Conservation (phyloP, 176 grass and related monocot species). For the Hordeum marinum region DNA sequence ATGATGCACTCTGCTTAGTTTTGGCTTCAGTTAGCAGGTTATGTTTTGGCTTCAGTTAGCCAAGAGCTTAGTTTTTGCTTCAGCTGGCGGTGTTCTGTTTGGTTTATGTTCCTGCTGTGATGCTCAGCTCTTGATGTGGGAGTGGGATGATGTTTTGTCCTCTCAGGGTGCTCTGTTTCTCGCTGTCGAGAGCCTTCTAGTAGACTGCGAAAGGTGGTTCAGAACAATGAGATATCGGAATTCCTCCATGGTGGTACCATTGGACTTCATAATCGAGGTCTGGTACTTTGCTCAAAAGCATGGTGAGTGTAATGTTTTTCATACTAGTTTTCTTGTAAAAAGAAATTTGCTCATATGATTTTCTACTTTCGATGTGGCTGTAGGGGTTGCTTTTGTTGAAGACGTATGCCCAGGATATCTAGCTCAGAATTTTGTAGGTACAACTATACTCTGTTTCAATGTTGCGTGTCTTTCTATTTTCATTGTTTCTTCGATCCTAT, state of each 20-base stretch:
- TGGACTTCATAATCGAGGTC: constrained; percentile 35
- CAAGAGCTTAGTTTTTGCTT: too few relatives aligned
- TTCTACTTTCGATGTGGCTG: constrained; percentile 14
- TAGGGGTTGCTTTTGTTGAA: constrained; percentile 49
- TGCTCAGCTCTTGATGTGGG: neutral
- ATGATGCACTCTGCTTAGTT: neutral
- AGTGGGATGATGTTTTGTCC: neutral
- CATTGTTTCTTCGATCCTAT: neutral
- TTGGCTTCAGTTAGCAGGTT: neutral
- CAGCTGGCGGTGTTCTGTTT: too few relatives aligned
- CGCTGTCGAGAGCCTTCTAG: constrained; percentile 49
- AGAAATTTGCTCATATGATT: neutral
- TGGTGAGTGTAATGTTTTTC: neutral
- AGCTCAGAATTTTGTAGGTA: constrained; percentile 75
- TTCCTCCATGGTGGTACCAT: neutral
- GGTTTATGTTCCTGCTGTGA: neutral
- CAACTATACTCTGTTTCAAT: constrained; percentile 4
- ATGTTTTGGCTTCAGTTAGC: too few relatives aligned
- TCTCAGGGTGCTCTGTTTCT: constrained; percentile 60
- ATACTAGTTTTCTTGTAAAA: neutral
- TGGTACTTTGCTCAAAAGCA: constrained; percentile 39
- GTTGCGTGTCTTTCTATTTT: neutral
- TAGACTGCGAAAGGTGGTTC: constrained; percentile 58
- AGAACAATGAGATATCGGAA: neutral
- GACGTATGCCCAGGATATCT: constrained; percentile 44